Percentiles rank a stretch among this genome's conserved stretches.
Evolutionary conservation across 305 asterid species (phyloP).

Genomic region (Solanum hybrid): DNA sequence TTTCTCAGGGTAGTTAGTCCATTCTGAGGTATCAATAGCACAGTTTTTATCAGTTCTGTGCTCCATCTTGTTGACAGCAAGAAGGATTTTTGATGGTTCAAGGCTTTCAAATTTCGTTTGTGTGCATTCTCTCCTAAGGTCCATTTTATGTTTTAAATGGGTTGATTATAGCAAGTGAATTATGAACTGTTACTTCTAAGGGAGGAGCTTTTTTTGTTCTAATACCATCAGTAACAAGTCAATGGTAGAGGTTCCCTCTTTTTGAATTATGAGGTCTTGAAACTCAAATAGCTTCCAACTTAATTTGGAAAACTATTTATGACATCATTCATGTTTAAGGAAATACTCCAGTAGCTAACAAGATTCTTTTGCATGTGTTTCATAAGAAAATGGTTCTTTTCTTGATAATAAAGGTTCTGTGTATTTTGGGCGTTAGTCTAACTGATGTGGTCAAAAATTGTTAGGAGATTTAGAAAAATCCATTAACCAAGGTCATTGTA

Average conservation of each 20-base stretch:
- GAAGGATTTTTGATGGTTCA: background rate
- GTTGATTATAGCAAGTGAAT: background rate
- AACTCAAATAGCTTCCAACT: background rate
- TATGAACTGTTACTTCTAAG: background rate
- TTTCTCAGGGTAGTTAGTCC: background rate
- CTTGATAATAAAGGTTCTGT: slow-evolving; percentile 47
- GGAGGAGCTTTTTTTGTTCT: background rate
- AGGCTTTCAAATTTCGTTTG: background rate
- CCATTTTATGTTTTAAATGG: background rate
- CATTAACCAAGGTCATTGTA: background rate
- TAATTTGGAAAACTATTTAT: background rate
- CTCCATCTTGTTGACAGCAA: background rate
- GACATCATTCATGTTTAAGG: background rate
- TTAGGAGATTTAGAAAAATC: slow-evolving; percentile 21
- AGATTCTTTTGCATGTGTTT: background rate
- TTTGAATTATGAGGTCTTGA: background rate
- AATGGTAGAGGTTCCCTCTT: background rate
- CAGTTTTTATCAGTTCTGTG: background rate
- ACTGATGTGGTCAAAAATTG: slow-evolving; percentile 41
- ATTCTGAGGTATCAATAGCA: background rate
- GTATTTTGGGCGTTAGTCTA: slow-evolving; percentile 59
- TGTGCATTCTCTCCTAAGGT: background rate
- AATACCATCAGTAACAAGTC: background rate
- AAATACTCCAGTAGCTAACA: background rate
- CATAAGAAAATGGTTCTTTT: background rate